Percentiles rank a stretch among this genome's conserved stretches.
phyloP scores from a whole-genome alignment of 176 grass and related monocot species.

The Raddia guianensis region DNA sequence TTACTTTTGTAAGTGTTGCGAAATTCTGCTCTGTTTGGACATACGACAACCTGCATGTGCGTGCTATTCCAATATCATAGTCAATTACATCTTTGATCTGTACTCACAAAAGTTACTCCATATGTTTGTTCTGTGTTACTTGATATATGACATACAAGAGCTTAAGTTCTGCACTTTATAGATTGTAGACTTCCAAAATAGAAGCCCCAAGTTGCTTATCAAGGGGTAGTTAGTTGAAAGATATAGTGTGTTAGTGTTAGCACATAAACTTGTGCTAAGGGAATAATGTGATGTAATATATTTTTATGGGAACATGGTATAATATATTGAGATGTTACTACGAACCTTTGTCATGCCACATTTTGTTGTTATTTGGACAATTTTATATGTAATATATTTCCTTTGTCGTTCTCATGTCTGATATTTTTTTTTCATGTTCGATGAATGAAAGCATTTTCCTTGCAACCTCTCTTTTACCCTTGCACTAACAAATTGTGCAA shows the following conservation, averaged over 20 bases:
- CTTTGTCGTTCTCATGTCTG: not conserved
- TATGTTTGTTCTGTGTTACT: not conserved
- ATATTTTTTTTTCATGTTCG: not conserved
- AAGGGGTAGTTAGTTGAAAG: not conserved
- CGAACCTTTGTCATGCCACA: not conserved
- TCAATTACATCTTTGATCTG: not conserved
- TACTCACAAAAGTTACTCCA: not conserved
- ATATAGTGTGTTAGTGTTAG: not conserved
- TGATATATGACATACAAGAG: not conserved
- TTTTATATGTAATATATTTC: not conserved
- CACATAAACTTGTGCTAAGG: not conserved
- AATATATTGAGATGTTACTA: not conserved
- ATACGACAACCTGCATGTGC: not conserved
- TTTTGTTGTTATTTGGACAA: constrained; percentile 13
- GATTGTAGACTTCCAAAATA: not conserved
- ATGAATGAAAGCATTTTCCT: not conserved
- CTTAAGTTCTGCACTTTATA: not conserved
- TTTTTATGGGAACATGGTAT: not conserved
- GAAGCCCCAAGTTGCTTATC: not conserved
- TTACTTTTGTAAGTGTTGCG: constrained; percentile 66
- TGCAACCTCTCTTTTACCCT: not conserved
- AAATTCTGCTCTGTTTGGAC: not conserved
- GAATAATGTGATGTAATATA: not conserved
- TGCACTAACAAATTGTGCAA: constrained; percentile 7
- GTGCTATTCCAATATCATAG: not conserved